phyloP scores from a whole-genome alignment of 148 eudicot genomes.

The Camellia granthamiana region DNA sequence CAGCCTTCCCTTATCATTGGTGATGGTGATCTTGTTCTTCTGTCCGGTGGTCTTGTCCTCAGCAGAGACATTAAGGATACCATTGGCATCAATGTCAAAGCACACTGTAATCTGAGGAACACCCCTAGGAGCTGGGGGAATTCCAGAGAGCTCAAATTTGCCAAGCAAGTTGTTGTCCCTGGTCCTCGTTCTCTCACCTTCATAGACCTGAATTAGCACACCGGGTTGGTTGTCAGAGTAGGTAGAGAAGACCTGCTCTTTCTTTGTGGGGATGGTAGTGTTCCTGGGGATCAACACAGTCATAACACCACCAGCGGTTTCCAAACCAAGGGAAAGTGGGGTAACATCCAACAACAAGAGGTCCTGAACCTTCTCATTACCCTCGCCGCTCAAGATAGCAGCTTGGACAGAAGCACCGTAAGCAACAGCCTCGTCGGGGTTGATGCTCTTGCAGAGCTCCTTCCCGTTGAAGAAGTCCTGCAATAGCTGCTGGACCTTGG shows the following conservation, averaged over 20 bases:
- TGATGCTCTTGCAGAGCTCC: slow-evolving; percentile 47
- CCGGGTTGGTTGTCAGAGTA: slow-evolving; percentile 43
- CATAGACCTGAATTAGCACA: slow-evolving; percentile 41
- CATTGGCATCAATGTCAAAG: slow-evolving; percentile 42
- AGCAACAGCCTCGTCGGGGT: slow-evolving; percentile 52
- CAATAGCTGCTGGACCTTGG: slow-evolving; percentile 35
- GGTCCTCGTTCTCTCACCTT: slow-evolving; percentile 45
- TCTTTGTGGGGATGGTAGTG: slow-evolving; percentile 38
- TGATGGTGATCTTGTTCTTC: slow-evolving; percentile 40
- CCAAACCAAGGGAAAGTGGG: slow-evolving; percentile 32
- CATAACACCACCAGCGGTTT: slow-evolving; percentile 34
- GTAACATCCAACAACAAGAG: slow-evolving; percentile 37
- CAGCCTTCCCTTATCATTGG: slow-evolving; percentile 37
- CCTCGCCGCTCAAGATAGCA: slow-evolving; percentile 38
- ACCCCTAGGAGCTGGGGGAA: slow-evolving; percentile 39
- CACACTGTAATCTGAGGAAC: slow-evolving; percentile 41
- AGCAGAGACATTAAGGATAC: slow-evolving; percentile 43
- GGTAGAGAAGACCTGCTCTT: slow-evolving; percentile 40
- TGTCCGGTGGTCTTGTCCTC: slow-evolving; percentile 41
- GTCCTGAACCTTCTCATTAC: slow-evolving; percentile 41
- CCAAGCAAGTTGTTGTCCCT: slow-evolving; percentile 43
- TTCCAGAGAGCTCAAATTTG: slow-evolving; percentile 41
- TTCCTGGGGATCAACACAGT: slow-evolving; percentile 29
- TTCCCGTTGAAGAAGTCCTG: slow-evolving; percentile 38
- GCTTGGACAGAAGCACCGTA: slow-evolving; percentile 50